Evolutionary conservation across 2,329 filamentous ascomycete genomes (phyloP), one percentile per base, ranked within the genome.

Genomic region (Colletotrichum sp.): DNA sequence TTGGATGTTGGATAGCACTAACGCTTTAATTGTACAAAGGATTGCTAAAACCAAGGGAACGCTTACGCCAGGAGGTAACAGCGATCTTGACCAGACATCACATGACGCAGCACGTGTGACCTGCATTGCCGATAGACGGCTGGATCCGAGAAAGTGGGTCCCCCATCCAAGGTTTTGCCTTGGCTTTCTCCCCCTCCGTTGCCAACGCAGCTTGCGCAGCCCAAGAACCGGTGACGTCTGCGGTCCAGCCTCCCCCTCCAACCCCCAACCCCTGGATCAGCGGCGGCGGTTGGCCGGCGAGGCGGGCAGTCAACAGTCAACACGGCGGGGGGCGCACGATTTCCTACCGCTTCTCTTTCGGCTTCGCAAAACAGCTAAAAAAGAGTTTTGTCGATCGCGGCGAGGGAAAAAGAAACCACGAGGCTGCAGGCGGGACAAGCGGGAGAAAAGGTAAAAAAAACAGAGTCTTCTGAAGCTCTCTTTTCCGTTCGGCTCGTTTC

Each of bases 141-240:
- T 72, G 44, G 34, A 64, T 73, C 73, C 70, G 70, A 73, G 71
- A 57, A 34, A 8, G 57, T 15, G 62, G 48, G 24, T 16, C 67
- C 59, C 24, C 12, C 5, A 24, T 28, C 52, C 72, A 71, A 60
- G 59, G 67, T 60, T 65, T 63, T 64, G 13, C 57, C 71, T 72
- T 68, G 63, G 63, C 48, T 55, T 69, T 22, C 9, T 22, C n/a
- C 18, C 6, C 64, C 10, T 32, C 24, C 30, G 22, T 10, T 63
- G 36, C 36, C 30, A 63, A 4, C 65, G 18, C 65, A 70, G 52
- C 36, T 26, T 44, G 22, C 34, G 65, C 39, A 44, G 30, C 16
- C 9, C 28, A 28, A 30, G 18, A 32, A 30, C 30, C 26, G 68
- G 72, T 75, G 72, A 75, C 72, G 69, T 75, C 30, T 64, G 62